phyloP scores from a whole-genome alignment of 2,329 filamentous ascomycete species.

The Bimuria novae-zelandiae region DNA sequence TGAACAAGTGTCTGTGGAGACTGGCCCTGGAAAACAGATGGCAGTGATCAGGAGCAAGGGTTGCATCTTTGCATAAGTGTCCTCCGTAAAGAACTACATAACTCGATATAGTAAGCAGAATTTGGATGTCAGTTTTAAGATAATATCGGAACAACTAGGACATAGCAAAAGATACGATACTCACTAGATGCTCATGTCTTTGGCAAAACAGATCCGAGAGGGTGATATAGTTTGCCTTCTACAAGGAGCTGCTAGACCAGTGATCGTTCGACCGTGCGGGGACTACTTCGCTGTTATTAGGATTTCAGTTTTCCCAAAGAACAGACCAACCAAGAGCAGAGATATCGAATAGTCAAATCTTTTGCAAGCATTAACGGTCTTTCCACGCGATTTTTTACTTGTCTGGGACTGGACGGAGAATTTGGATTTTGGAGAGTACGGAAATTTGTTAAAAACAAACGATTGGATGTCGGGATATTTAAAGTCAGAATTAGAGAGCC shows the following conservation, averaged over 20 bases:
- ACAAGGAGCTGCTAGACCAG: conserved; percentile 10
- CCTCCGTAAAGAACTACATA: conserved; percentile 5
- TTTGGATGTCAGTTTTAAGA: conserved; percentile 7
- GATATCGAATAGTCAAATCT: neutral
- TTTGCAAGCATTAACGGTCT: neutral
- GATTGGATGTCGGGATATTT: neutral
- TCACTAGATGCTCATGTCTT: conserved; percentile 11
- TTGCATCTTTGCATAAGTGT: conserved; percentile 16
- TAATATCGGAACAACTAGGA: neutral
- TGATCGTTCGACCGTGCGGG: conserved; percentile 14
- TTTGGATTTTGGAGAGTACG: conserved; percentile 1
- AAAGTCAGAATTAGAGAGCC: neutral
- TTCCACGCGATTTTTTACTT: conserved; percentile 3
- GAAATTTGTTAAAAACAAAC: conserved; percentile 2
- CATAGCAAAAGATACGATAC: neutral
- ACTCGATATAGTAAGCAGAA: conserved; percentile 3
- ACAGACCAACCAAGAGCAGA: neutral
- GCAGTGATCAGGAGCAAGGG: conserved; percentile 16
- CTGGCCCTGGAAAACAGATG: conserved; percentile 6
- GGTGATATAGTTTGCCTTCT: conserved; percentile 11
- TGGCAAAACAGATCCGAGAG: conserved; percentile 10
- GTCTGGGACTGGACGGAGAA: conserved; percentile 1
- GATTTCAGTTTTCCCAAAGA: neutral
- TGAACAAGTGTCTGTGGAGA: conserved; percentile 18
- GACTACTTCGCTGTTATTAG: conserved; percentile 10